These are phyloP conservation scores for Verticillium dahliae DNA, from an alignment of 2,329 filamentous ascomycete genomes.

Conservation along the genomic window DNA sequence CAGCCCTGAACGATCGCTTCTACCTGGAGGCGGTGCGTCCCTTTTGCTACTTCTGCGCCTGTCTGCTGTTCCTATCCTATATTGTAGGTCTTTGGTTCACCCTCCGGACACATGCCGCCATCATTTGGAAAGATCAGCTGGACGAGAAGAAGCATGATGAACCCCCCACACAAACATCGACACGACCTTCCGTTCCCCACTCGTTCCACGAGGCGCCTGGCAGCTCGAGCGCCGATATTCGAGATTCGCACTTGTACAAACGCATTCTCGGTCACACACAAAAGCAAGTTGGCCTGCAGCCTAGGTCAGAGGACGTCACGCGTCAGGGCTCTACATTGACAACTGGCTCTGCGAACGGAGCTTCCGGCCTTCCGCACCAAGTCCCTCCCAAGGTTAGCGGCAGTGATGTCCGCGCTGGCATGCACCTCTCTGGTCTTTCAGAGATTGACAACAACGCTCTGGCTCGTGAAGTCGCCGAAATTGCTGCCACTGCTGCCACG, in stretches of 20 bases:
- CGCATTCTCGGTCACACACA: conserved; percentile 87
- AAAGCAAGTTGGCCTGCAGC: conserved; percentile 67
- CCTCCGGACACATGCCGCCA: conserved; percentile 86
- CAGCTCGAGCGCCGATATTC: conserved; percentile 54
- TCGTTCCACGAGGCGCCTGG: conserved; percentile 41
- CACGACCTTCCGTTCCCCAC: conserved; percentile 26
- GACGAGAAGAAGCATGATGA: conserved; percentile 70
- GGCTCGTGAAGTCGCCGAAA: conserved; percentile 83
- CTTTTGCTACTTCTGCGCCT: conserved; percentile 84
- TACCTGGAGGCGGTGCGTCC: conserved; percentile 86
- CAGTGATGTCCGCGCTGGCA: conserved; percentile 28
- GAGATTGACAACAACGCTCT: conserved; percentile 76
- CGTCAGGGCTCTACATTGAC: conserved; percentile 29
- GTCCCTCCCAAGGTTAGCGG: conserved; percentile 63
- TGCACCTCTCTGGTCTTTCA: conserved; percentile 63
- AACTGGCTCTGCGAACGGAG: conserved; percentile 33
- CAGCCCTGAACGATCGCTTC: conserved; percentile 79
- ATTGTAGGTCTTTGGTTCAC: conserved; percentile 94
- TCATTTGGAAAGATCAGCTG: conserved; percentile 87
- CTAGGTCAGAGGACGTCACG: conserved; percentile 40
- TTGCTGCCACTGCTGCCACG: conserved; percentile 85
- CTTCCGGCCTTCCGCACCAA: conserved; percentile 55
- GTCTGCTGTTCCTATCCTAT: conserved; percentile 85
- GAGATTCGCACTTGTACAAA: conserved; percentile 86
- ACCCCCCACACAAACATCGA: conserved; percentile 21